Percentiles rank a stretch among this genome's conserved stretches.
phyloP scores from a whole-genome alignment of 345 rosid species.

The Brassica cretica region DNA sequence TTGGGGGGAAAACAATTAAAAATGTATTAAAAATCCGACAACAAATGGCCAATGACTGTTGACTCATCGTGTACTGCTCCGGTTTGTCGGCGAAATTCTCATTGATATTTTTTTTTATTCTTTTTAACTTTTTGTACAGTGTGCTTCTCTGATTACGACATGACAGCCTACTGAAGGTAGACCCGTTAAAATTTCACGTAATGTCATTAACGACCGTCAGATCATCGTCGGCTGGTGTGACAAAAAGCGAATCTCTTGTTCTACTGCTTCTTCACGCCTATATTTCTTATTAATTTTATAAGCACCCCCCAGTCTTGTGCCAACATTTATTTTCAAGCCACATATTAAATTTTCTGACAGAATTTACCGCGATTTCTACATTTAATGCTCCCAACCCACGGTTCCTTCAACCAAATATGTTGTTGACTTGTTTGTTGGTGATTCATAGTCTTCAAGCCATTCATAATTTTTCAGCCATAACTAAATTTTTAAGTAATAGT shows the following conservation, averaged over 20 bases:
- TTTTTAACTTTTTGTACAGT: background rate
- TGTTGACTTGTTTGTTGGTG: constrained; percentile 10
- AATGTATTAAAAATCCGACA: constrained; percentile 13
- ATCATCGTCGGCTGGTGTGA: constrained; percentile 45
- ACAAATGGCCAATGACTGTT: constrained; percentile 33
- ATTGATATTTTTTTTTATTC: background rate
- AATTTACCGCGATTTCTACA: constrained; percentile 3
- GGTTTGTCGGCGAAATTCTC: constrained; percentile 45
- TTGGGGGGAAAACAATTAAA: background rate
- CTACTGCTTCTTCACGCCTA: background rate
- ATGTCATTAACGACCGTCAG: constrained; percentile 48
- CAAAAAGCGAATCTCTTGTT: constrained; percentile 5
- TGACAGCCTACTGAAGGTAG: constrained; percentile 21
- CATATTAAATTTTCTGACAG: background rate
- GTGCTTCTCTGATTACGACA: constrained; percentile 5
- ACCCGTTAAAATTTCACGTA: constrained; percentile 22
- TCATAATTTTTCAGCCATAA: background rate
- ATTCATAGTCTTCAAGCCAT: background rate
- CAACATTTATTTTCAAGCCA: background rate
- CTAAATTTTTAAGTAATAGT: no score
- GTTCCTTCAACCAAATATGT: background rate
- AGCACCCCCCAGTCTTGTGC: background rate
- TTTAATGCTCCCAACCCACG: constrained; percentile 6
- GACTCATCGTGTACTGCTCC: constrained; percentile 41
- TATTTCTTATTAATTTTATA: background rate